phyloP scores from a whole-genome alignment of 768 basidiomycete species.

The Collybia sordida region DNA sequence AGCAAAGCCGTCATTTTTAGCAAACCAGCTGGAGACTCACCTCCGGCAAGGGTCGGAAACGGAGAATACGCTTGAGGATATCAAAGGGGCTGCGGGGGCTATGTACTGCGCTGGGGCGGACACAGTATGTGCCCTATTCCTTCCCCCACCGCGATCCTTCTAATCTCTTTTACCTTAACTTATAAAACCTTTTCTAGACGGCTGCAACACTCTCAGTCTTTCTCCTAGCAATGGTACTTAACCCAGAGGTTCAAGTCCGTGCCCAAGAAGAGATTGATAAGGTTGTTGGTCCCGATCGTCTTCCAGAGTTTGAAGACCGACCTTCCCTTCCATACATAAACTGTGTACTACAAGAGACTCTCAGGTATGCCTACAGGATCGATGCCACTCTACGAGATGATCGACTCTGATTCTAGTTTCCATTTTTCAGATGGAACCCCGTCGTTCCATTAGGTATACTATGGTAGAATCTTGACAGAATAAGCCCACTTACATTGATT shows the following conservation, averaged over 20 bases:
- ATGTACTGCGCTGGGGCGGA: constrained; percentile 13
- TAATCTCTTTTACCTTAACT: constrained; percentile 34
- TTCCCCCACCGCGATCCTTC: not conserved
- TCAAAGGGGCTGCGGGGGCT: constrained; percentile 9
- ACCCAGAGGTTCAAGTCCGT: constrained; percentile 35
- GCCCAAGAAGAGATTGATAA: constrained; percentile 26
- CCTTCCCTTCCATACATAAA: constrained; percentile 12
- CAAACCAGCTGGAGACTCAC: constrained; percentile 9
- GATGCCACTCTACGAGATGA: no score
- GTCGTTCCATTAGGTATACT: constrained; percentile 1
- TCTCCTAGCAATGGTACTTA: constrained; percentile 37
- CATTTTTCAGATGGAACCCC: constrained; percentile 4
- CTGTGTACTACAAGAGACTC: constrained; percentile 10
- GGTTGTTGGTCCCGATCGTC: constrained; percentile 9
- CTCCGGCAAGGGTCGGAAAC: not conserved
- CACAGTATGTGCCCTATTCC: constrained; percentile 8
- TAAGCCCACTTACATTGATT: not conserved
- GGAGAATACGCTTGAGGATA: constrained; percentile 4
- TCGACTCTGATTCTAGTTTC: not conserved
- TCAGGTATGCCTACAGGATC: constrained; percentile 26
- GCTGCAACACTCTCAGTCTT: constrained; percentile 20
- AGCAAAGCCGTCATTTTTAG: constrained; percentile 13
- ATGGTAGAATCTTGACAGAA: not conserved
- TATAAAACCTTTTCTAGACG: constrained; percentile 15
- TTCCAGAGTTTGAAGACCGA: constrained; percentile 10